Base-by-base conservation (phyloP, 176 grass and related monocot species). In the Echinochloa phyllopogon region DNA sequence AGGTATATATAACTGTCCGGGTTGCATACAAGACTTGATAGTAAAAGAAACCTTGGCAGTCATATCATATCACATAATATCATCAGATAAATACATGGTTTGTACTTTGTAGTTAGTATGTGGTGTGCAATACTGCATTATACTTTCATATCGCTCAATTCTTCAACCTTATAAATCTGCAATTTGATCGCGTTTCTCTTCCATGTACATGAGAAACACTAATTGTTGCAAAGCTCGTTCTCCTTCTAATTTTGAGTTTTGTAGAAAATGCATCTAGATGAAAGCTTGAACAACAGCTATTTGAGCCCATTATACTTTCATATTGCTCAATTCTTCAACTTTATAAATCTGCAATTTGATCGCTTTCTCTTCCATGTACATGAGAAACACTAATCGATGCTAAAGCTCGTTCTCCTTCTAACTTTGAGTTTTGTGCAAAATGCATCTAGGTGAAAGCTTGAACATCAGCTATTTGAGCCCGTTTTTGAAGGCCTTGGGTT, bases 381-480 rank as follows among this genome's bases (percentile, higher is more conserved):
- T 68, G 49, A 15, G 10, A 75, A 58, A 16, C 7, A 18, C 4
- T 45, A 38, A 13, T 6, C n/a, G 4, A 55, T 44, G 37, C 41
- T 61, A 60, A 11, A 33, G 51, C 43, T 40, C 1, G 16, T 41
- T 78, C 21, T 21, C 63, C 74, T 84, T 57, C 47, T 90, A 86
- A 90, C 17, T 10, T 24, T 65, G 29, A 15, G 43, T 82, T 62
- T 11, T 21, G 14, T 57, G 27, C 37, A 66, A 85, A 65, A 77
- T 78, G 0, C n/a, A 42, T 85, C 17, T 76, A 95, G 95, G 95
- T 79, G 92, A 98, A 73, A 95, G 84, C 60, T 89, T 98, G 72
- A 91, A 93, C 72, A 91, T 90, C 60, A 87, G 89, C 56, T 91
- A 88, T 82, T 74, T 98, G 86, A 95, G 92, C 41, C 95, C 95